Conservation (phyloP, 768 basidiomycete species). For the Collybia sordida region DNA sequence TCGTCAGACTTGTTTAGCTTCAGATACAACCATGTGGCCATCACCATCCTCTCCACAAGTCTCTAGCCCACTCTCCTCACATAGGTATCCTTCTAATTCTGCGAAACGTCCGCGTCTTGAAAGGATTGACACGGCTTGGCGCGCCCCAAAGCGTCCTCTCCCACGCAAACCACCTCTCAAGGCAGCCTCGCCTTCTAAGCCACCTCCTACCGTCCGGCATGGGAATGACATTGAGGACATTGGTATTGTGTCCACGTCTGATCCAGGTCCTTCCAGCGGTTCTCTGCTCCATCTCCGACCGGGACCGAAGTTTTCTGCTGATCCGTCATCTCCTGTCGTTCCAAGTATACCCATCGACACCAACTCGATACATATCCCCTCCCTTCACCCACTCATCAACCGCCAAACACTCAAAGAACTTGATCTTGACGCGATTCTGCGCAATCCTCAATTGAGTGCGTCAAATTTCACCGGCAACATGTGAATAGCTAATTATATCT, state of each 20-base stretch:
- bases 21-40: conserved; percentile 26
- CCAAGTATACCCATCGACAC: conserved; percentile 41
- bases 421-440: conserved; percentile 81
- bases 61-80: conserved; percentile 28
- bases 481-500: conserved; percentile 8
- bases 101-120: conserved; percentile 44
- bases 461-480: conserved; percentile 24
- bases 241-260: conserved; percentile 38
- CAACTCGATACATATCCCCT: conserved; percentile 59
- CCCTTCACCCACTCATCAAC: conserved; percentile 76
- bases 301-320: conserved; percentile 24
- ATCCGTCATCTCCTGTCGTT: conserved; percentile 24
- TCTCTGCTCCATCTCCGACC: conserved; percentile 35
- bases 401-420: conserved; percentile 81
- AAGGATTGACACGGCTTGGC: conserved; percentile 26
- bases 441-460: conserved; percentile 89
- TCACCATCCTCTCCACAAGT: conserved; percentile 29
- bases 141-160: conserved; percentile 15
- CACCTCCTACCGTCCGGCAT: conserved; percentile 29
- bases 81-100: conserved; percentile 18
- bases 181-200: conserved; percentile 8
- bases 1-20: conserved; percentile 38
- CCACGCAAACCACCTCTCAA: conserved; percentile 14
- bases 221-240: conserved; percentile 47
- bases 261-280: conserved; percentile 46